Evolutionary conservation across 140 eudicot species (phyloP).

Genomic region (Erigeron philadelphicus): DNA sequence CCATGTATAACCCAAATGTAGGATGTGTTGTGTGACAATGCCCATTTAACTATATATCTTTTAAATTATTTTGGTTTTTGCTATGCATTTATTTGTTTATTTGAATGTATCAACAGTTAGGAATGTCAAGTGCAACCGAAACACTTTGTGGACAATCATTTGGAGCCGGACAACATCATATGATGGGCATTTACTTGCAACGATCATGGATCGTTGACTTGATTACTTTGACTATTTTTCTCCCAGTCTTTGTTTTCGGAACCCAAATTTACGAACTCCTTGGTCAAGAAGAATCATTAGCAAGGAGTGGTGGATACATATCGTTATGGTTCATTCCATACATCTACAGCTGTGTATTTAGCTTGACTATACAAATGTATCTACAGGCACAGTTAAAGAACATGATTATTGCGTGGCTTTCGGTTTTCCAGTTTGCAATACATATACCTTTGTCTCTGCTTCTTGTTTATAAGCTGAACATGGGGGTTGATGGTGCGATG

Average conservation of each 20-base stretch:
- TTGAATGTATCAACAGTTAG: constrained; percentile 31
- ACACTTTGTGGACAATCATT: constrained; percentile 61
- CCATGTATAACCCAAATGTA: no score
- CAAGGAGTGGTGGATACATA: constrained; percentile 39
- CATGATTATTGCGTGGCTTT: constrained; percentile 45
- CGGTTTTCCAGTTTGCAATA: constrained; percentile 34
- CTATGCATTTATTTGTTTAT: not conserved
- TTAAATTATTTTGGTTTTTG: no score
- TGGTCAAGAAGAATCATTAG: constrained; percentile 40
- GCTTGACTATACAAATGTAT: constrained; percentile 42
- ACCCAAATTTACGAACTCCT: constrained; percentile 31
- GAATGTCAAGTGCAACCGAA: constrained; percentile 66
- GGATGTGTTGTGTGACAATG: no score
- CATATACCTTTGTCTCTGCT: constrained; percentile 61
- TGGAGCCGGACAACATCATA: constrained; percentile 53
- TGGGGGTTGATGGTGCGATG: constrained; percentile 67
- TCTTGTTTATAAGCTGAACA: constrained; percentile 32
- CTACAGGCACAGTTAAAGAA: constrained; percentile 55
- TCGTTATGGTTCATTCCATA: constrained; percentile 53
- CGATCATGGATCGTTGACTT: constrained; percentile 52
- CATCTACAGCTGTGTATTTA: constrained; percentile 41
- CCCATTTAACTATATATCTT: no score
- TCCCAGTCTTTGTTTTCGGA: constrained; percentile 43
- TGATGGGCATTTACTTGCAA: constrained; percentile 63
- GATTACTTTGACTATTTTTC: constrained; percentile 39